Base-by-base conservation (phyloP, 1,284 basidiomycete genomes). In the Naganishia sp. region DNA sequence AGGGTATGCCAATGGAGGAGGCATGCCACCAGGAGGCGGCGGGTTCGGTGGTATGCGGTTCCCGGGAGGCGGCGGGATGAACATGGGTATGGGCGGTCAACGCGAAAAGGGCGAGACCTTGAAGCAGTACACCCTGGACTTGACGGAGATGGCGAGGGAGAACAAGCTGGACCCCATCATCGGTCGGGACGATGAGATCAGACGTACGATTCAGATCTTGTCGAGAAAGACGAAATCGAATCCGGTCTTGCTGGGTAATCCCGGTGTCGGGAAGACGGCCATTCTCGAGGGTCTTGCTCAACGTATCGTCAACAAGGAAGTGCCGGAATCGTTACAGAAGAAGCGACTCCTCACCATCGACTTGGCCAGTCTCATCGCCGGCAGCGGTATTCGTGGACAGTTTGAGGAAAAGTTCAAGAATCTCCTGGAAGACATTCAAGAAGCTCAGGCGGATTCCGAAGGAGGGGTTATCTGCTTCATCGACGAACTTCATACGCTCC, bases 321-420 rank as follows among this genome's bases (percentile, higher is more conserved):
- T 96, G 2, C 94, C 94, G 13, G 93, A 93, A 88, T 91, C 89
- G 7, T 80, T 95, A 10, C 89, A 93, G 70, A 81, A 87, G 72
- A 94, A 92, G 77, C 85, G 88, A 21, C 87, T 94, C 0, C 83
- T 94, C 2, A 86, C 90, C 0, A 84, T 94, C 56, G 92, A 94
- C 77, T 82, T 94, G 1, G 84, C 90, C 0, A 86, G 87, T 1
- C 85, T 94, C 28, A 85, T 95, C 79, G 90, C 90, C 15, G 92
- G 92, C 3, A 90, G 92, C 0, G 91, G 90, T 0, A 88, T 94
- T 55, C 86, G 92, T 39, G 94, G 93, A 1, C 88, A 91, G 69
- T 95, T 95, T 68, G 93, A 96, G 73, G 90, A 91, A 76, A 92
- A 92, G 73, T 93, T 95, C 84, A 93, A 92, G 76, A 87, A 86